Base-by-base conservation (phyloP, 371 early-diverging fungal species). In the Batrachochytrium dendrobatidis region DNA sequence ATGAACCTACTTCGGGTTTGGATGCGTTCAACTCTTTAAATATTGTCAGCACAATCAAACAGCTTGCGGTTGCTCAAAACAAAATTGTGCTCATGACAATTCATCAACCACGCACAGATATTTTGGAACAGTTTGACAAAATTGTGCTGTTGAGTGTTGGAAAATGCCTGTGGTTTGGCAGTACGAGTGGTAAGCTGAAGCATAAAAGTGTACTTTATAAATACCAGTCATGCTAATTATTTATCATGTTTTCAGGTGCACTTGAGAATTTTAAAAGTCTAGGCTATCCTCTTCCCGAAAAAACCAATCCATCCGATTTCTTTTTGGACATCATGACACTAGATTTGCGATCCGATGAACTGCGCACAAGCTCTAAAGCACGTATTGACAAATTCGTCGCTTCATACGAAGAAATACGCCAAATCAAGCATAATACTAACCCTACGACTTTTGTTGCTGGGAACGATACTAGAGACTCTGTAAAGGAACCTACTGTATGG, bases 231-330 rank as follows among this genome's bases (percentile, higher is more conserved):
- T 53, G 35, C 8, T 45, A 10, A 17, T 26, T n/a, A 25, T 34
- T 1, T 0, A 31, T 51, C 32, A 24, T 1, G 48, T n/a, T n/a
- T n/a, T n/a, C 32, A 74, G 44, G 72, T 8, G 52, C 52, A 5
- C 30, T 51, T 29, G 28, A 24, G 10, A 29, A 51, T 33, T 51
- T 51, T 51, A 33, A 6, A 6, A 4, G 6, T 12, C 52, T 51
- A 17, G 52, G n/a, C 12, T 43, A 53, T 53, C 75, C 77, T 0
- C 88, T 91, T 56, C 93, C 94, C 0, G 79, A 79, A 17, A 89
- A 91, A 1, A 89, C 84, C 69, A 98, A 98, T 65, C 87, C 91
- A 56, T 94, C 95, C 0, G 98, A 98, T 60, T 89, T 81, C 58
- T 61, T 91, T 55, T 72, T 93, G 17, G 92, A 80, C 65, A 52